Base-by-base conservation (phyloP, 2,329 filamentous ascomycete species). In the Colletotrichum musicola region DNA sequence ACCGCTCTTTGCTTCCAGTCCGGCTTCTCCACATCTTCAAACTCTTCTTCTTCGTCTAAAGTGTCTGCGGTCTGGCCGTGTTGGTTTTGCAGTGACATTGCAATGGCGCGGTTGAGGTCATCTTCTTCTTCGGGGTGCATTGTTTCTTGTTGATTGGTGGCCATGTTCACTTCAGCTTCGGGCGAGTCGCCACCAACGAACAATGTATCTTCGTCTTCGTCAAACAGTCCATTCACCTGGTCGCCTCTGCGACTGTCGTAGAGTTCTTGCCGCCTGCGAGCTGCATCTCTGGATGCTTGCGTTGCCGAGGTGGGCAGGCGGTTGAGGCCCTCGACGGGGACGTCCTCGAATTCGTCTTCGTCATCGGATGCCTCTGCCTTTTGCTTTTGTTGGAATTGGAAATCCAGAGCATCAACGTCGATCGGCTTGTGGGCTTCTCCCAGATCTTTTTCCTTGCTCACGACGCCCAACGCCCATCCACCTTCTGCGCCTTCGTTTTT, bases 401-500 rank as follows among this genome's bases (percentile, higher is more conserved):
- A 83, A 64, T 85, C 83, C 74, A 88, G 85, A 62, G 83, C 88
- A 77, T 99, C 96, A 18, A 99, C 89, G 76, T 98, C 94, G 69
- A 99, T 98, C 0, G 96, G 95, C 77, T 94, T 97, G 71, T 95
- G 91, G 30, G 89, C 89, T 71, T 93, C 88, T 3, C 93, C 94
- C 50, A 91, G 87, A 58, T 96, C 89, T 72, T 93, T 97, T 68
- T 93, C 92, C 70, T 90, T 93, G 70, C 92, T 94, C 22, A 99
- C 95, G 27, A 99, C 96, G 60, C 96, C 96, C 6, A 99, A 82
- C 0, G 95, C 95, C 94, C 95, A 99, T 5, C 96, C 96, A 53
- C 96, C 96, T 77, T 98, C 95, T 1, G 94, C 94, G 0, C 94
- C 93, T 51, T 97, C 94, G 74, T 98, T 98, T 81, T 96, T 97